Base-by-base conservation (phyloP, 306 rosid species). In the Casuarina equisetifolia region DNA sequence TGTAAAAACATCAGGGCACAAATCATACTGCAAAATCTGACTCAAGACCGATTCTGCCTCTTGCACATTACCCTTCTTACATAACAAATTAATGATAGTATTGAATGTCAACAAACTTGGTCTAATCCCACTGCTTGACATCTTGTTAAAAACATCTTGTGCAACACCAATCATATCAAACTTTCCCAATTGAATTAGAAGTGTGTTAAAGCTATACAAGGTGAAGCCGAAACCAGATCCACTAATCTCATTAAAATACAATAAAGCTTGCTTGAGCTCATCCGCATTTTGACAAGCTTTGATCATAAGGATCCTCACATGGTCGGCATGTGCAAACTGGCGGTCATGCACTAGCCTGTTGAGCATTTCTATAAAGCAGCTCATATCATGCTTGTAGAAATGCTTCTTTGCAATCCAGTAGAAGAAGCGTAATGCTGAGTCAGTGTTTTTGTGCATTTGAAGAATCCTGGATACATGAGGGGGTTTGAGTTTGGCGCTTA, bases 151-250 rank as follows among this genome's bases (percentile, higher is more conserved):
- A 62, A 76, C 68, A 82, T 54, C 77, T 38, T 62, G 80, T 39
- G 89, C 86, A 46, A 79, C 68, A 68, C 57, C 72, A 67, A 79
- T 74, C 86, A 85, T 79, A 39, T 79, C 84, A 79, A 85, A 85
- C 84, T 69, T 85, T 5, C 82, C 89, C 80, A 82, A 76, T 19
- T 73, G 86, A 76, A 82, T 73, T 74, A 85, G 76, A 73, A 85
- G 86, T 78, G 89, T 82, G 63, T 82, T 85, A 72, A 72, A 79
- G 83, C 82, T 85, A 69, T 73, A 79, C 79, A 85, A 55, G 73
- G 84, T 82, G 62, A 76, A 82, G 70, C 50, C 77, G 79, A 85
- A 85, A 79, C 78, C 84, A 53, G 4, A 48, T 69, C 67, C 16
- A 51, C 57, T 69, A 45, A 79, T 53, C 48, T 76, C 84, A 43